Percentiles rank a stretch among this genome's conserved stretches.
These are phyloP conservation scores for Quercus lobata DNA, from an alignment of 331 rosid species.

Conservation along the genomic window DNA sequence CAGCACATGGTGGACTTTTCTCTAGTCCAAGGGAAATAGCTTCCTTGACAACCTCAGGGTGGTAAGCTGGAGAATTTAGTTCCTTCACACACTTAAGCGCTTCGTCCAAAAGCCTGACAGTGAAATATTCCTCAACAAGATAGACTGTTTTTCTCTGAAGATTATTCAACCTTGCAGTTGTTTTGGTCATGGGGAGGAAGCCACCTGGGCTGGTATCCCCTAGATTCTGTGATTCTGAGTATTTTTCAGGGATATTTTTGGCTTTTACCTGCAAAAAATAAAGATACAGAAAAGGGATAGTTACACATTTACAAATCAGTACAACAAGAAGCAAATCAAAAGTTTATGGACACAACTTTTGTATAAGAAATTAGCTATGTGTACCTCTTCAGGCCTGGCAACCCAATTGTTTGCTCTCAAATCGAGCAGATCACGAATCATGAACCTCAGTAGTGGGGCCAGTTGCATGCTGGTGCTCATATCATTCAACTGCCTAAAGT, in stretches of 20 bases:
- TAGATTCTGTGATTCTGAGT: constrained; percentile 86
- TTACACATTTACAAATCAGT: neutral
- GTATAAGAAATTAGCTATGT: neutral
- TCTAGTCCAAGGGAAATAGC: constrained; percentile 73
- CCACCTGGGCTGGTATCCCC: constrained; percentile 63
- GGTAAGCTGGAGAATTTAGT: constrained; percentile 59
- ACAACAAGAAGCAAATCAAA: neutral
- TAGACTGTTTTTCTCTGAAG: constrained; percentile 56
- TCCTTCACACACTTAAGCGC: constrained; percentile 90
- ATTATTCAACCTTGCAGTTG: constrained; percentile 39
- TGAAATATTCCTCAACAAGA: constrained; percentile 82
- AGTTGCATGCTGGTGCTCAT: constrained; percentile 64
- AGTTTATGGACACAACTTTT: too few relatives aligned
- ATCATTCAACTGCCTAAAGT: constrained; percentile 74
- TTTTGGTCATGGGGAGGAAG: constrained; percentile 55
- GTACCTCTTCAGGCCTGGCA: constrained; percentile 96
- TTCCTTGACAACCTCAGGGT: constrained; percentile 89
- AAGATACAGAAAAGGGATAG: neutral
- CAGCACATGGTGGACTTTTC: constrained; percentile 60
- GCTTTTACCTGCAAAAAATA: constrained; percentile 49
- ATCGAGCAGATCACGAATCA: constrained; percentile 83
- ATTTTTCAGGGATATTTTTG: constrained; percentile 88
- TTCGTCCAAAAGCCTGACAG: constrained; percentile 60
- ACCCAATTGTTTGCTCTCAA: constrained; percentile 85
- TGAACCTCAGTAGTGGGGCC: constrained; percentile 77